A percentile compares a stretch with the other conserved stretches of the same genome.
These are phyloP conservation scores for Trametes sp. DNA, from an alignment of 1,284 basidiomycete genomes.

Conservation along the genomic window DNA sequence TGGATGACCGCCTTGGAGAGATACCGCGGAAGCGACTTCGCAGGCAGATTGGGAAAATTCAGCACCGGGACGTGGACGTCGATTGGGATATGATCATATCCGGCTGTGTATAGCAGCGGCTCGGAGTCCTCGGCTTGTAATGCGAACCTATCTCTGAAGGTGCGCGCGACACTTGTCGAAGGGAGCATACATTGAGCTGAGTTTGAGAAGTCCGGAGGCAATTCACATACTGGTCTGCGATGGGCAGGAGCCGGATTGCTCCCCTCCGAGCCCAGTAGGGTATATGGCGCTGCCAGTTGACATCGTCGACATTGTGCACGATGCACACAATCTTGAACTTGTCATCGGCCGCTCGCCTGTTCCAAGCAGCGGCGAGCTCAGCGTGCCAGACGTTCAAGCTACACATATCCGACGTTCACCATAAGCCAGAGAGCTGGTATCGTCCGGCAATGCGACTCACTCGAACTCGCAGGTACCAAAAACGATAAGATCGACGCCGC, in stretches of 20 bases:
- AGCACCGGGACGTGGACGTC: conserved; percentile 48
- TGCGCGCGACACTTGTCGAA: conserved; percentile 33
- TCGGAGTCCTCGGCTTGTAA: conserved; percentile 43
- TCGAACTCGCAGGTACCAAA: conserved; percentile 48
- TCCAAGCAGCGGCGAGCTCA: conserved; percentile 45
- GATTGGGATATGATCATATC: conserved; percentile 46
- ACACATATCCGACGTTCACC: neutral
- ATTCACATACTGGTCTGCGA: conserved; percentile 45
- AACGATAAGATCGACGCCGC: conserved; percentile 43
- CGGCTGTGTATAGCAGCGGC: conserved; percentile 37
- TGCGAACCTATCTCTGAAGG: conserved; percentile 43
- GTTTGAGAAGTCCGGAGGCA: neutral
- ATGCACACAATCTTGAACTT: conserved; percentile 50
- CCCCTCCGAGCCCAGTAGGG: conserved; percentile 46
- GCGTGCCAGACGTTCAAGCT: conserved; percentile 35
- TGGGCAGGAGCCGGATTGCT: conserved; percentile 46
- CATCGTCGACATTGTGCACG: conserved; percentile 45
- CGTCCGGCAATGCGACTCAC: conserved; percentile 30
- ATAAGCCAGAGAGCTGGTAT: too few relatives aligned
- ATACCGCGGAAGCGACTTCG: conserved; percentile 28
- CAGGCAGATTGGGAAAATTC: conserved; percentile 40
- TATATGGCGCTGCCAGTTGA: conserved; percentile 42
- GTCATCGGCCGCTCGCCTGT: conserved; percentile 41
- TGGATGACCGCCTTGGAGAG: conserved; percentile 49
- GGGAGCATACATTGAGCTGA: too few relatives aligned